Conservation (phyloP, 2,329 filamentous ascomycete genomes). For the Stachybotrys elegans region DNA sequence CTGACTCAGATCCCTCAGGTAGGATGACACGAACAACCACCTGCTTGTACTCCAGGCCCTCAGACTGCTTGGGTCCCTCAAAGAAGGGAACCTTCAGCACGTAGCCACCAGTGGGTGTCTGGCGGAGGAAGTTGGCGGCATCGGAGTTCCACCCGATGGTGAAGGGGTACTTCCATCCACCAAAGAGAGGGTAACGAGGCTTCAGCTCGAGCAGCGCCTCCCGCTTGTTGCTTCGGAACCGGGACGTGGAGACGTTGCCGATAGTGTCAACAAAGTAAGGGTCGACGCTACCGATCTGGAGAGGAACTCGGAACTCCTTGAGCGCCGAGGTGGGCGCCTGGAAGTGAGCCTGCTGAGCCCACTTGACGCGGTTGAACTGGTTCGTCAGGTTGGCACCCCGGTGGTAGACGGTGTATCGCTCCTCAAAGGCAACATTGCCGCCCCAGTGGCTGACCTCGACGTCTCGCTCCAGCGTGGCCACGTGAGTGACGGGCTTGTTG, state of each 20-base stretch:
- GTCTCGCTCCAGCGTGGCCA: slow-evolving; percentile 77
- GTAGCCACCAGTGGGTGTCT: slow-evolving; percentile 62
- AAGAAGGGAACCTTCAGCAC: slow-evolving; percentile 88
- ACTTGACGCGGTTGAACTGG: slow-evolving; percentile 73
- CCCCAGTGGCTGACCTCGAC: slow-evolving; percentile 98
- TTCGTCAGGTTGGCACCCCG: slow-evolving; percentile 72
- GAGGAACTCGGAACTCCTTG: slow-evolving; percentile 74
- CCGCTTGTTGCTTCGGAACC: slow-evolving; percentile 71
- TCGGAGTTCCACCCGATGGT: slow-evolving; percentile 93
- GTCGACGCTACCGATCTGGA: slow-evolving; percentile 74
- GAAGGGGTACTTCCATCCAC: slow-evolving; percentile 98
- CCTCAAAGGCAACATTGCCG: slow-evolving; percentile 91
- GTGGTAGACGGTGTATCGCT: slow-evolving; percentile 85
- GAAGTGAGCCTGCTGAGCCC: slow-evolving; percentile 68
- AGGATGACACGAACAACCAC: slow-evolving; percentile 78
- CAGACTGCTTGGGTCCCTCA: slow-evolving; percentile 80
- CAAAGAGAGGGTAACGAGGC: slow-evolving; percentile 93
- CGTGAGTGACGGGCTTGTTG: slow-evolving; percentile 82
- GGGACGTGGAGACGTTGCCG: slow-evolving; percentile 92
- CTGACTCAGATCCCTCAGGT: slow-evolving; percentile 84
- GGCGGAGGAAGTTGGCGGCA: slow-evolving; percentile 69
- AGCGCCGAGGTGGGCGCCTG: slow-evolving; percentile 73
- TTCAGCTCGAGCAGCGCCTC: slow-evolving; percentile 85
- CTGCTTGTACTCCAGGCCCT: slow-evolving; percentile 82
- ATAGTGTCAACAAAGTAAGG: slow-evolving; percentile 96